These are phyloP conservation scores for Helminthosporium solani DNA, from an alignment of 2,329 filamentous ascomycete species.

Conservation along the genomic window DNA sequence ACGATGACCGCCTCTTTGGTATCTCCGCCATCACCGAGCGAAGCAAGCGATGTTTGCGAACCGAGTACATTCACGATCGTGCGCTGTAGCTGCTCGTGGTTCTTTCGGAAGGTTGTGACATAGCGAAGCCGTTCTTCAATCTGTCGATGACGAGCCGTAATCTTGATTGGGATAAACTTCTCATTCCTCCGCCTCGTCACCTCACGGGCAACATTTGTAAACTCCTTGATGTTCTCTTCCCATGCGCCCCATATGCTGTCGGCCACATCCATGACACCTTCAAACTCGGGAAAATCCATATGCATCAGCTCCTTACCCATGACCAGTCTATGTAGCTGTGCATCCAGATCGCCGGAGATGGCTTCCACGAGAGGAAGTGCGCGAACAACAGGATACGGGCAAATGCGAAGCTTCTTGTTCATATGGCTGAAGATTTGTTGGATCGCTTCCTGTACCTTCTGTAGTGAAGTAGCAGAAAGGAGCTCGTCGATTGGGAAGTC, in stretches of 20 bases:
- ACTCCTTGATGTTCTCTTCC: conserved; percentile 96
- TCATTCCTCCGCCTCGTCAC: conserved; percentile 91
- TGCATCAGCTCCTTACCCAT: conserved; percentile 87
- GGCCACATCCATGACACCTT: conserved; percentile 77
- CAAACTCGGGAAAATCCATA: conserved; percentile 88
- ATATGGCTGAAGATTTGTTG: conserved; percentile 88
- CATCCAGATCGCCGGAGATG: conserved; percentile 90
- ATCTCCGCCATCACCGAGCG: conserved; percentile 29
- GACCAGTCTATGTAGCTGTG: conserved; percentile 79
- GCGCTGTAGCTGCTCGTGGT: conserved; percentile 94
- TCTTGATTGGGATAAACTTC: conserved; percentile 98
- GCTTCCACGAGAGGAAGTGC: conserved; percentile 94
- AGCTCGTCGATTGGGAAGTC: conserved; percentile 96
- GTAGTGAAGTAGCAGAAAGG: conserved; percentile 82
- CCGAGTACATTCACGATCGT: conserved; percentile 98
- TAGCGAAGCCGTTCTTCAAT: conserved; percentile 91
- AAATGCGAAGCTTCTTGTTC: conserved; percentile 97
- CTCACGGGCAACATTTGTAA: conserved; percentile 95
- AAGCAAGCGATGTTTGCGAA: conserved; percentile 54
- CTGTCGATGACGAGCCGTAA: conserved; percentile 80
- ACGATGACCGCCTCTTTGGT: conserved; percentile 62
- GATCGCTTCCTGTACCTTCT: conserved; percentile 86
- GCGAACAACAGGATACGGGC: conserved; percentile 88
- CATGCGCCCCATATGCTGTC: conserved; percentile 86
- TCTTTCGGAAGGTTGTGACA: conserved; percentile 89